A percentile compares a stretch with the other conserved stretches of the same genome.
phyloP scores from a whole-genome alignment of 441 rosid species.

The Hura crepitans region DNA sequence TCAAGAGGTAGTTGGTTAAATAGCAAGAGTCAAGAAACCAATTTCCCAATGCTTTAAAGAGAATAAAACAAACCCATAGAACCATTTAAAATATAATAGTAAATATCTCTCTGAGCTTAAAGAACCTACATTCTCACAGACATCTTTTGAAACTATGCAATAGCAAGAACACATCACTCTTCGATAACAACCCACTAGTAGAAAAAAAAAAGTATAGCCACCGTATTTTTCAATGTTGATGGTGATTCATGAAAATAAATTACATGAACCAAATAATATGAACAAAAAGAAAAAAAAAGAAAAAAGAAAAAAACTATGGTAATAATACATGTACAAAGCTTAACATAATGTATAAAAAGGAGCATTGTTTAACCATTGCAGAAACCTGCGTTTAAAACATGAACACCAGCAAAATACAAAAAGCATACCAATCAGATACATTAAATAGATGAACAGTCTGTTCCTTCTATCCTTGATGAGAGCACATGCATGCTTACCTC shows the following conservation, averaged over 20 bases:
- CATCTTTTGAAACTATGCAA: neutral
- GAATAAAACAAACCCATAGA: neutral
- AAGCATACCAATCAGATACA: slow-evolving; percentile 34
- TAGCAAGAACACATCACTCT: too few species aligned
- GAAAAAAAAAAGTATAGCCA: slow-evolving; percentile 11
- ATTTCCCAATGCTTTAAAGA: neutral
- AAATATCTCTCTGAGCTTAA: neutral
- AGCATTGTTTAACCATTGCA: slow-evolving; percentile 25
- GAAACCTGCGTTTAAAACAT: slow-evolving; percentile 42
- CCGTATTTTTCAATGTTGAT: slow-evolving; percentile 19
- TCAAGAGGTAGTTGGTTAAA: neutral
- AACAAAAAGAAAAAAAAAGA: neutral
- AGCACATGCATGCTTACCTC: slow-evolving; percentile 32
- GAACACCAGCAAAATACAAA: slow-evolving; percentile 28
- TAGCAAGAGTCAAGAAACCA: neutral
- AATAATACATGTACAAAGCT: slow-evolving; percentile 45
- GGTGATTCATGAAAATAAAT: slow-evolving; percentile 28
- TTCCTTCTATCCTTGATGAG: slow-evolving; percentile 27
- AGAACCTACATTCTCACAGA: neutral
- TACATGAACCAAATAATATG: slow-evolving; percentile 24
- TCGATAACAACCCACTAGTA: slow-evolving; percentile 1
- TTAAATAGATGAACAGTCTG: slow-evolving; percentile 20
- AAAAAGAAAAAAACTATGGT: slow-evolving; percentile 25
- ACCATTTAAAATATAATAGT: neutral
- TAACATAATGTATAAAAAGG: slow-evolving; percentile 27